Percentiles rank a stretch among this genome's conserved stretches.
Evolutionary conservation across 176 grass and related monocot genomes (phyloP).

Genomic region (Bonia amplexicaulis): DNA sequence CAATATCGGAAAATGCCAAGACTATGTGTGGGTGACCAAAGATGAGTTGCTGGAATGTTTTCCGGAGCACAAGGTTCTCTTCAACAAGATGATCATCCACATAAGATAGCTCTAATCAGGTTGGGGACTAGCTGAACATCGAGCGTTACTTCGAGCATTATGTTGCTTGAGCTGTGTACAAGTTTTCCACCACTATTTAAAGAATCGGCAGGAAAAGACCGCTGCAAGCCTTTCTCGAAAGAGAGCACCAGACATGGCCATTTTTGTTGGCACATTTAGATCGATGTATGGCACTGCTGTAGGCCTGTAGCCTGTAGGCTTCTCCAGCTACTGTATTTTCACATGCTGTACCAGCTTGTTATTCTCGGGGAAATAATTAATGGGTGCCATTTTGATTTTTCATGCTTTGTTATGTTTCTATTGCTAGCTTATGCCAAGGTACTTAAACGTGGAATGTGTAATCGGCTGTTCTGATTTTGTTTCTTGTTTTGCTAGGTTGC

Average conservation of each 20-base stretch:
- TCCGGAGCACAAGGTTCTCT: slow-evolving; percentile 56
- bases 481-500: background rate
- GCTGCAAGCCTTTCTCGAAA: background rate
- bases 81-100: slow-evolving; percentile 88
- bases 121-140: background rate
- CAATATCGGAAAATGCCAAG: slow-evolving; percentile 61
- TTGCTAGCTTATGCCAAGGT: background rate
- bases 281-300: background rate
- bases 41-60: slow-evolving; percentile 80
- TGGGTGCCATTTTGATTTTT: background rate
- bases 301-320: background rate
- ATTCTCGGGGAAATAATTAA: slow-evolving; percentile 23
- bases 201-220: background rate
- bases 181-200: background rate
- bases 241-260: background rate
- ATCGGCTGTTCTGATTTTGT: background rate
- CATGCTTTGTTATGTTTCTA: background rate
- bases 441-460: background rate
- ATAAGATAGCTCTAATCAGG: slow-evolving; percentile 34
- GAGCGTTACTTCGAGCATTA: background rate
- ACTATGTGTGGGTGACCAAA: slow-evolving; percentile 90
- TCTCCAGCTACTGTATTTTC: slow-evolving; percentile 5
- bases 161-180: slow-evolving; percentile 1
- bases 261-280: background rate
- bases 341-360: background rate